Evolutionary conservation across 805 yeast species (phyloP), one percentile per base, ranked within the genome.

Genomic region (Candida caryicola): DNA sequence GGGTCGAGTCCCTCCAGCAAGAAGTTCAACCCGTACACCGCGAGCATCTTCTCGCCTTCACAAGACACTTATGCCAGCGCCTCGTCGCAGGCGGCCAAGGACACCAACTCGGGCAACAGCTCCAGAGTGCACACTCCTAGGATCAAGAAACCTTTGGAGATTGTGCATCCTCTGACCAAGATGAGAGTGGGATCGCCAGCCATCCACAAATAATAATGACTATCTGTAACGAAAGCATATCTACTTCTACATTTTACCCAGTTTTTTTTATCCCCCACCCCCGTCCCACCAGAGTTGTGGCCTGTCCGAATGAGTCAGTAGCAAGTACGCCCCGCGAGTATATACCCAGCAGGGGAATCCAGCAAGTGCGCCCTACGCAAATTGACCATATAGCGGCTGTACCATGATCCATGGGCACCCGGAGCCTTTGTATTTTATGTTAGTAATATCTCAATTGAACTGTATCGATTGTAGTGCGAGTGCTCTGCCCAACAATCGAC

Each of bases 21-120:
- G 51, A 79, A 73, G 55, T 81, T 80, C 62, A 81, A 81, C 54
- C 86, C 87, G 4, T 80, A 81, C 54, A 79, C 85, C 2, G 79
- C 85, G 1, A 62, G 76, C 31, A 72, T 79, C 17, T 81, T 81
- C 51, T 75, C 79, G 23, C 86, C 87, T 31, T 65, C 70, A 12
- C 73, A 72, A 40, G 62, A 58, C 8, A 38, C 59, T 16, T 44
- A 44, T 33, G 55, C 43, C 25, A 59, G 47, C 12, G 52, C 29
- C 40, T 54, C n/a, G 46, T 54, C 31, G 29, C 43, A 52, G 13
- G 40, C 52, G 17, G 17, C 37, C 26, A 44, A 45, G 8, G 39
- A 36, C 4, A 23, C 49, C 10, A 42, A 41, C 16, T n/a, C 26
- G 7, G 25, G 25, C 10, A 21, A 23, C 34, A 46, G 28, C 55